A percentile compares a stretch with the other conserved stretches of the same genome.
Evolutionary conservation across 352 stramenopile genomes (phyloP).

Genomic region (Pythium brassicae): DNA sequence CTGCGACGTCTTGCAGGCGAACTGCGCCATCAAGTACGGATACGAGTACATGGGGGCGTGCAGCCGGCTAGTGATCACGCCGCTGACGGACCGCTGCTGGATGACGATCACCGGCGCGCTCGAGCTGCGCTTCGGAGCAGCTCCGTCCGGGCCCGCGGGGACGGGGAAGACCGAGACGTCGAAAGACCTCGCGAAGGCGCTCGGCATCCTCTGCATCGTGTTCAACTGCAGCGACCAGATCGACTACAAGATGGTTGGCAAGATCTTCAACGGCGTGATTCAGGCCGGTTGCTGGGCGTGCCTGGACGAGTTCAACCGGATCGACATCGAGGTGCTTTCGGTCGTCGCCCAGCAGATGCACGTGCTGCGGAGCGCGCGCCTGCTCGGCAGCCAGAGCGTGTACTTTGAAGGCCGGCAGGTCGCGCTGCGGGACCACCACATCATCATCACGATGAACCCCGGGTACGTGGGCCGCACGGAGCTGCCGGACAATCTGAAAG

Average conservation of each 20-base stretch:
- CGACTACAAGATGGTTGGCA: conserved; percentile 87
- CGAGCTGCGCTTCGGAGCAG: conserved; percentile 82
- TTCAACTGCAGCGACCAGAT: conserved; percentile 97
- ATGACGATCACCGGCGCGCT: conserved; percentile 91
- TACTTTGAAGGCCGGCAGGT: conserved; percentile 56
- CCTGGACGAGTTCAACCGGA: conserved; percentile 90
- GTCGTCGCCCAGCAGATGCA: conserved; percentile 87
- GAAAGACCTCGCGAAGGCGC: conserved; percentile 90
- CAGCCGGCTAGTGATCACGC: conserved; percentile 90
- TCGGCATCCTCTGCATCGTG: conserved; percentile 92
- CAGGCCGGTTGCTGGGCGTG: conserved; percentile 81
- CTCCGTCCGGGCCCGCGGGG: conserved; percentile 84
- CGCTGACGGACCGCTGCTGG: conserved; percentile 92
- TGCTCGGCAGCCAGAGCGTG: conserved; percentile 30
- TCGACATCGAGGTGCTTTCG: conserved; percentile 84
- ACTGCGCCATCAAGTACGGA: conserved; percentile 75
- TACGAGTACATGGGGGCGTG: conserved; percentile 93
- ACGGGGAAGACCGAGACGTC: conserved; percentile 95
- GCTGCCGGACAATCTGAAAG: conserved; percentile 82
- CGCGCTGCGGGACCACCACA: conserved; percentile 56
- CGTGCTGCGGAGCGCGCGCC: conserved; percentile 44
- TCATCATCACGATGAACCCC: conserved; percentile 90
- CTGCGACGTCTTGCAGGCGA: conserved; percentile 53
- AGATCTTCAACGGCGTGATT: conserved; percentile 79
- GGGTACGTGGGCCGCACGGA: conserved; percentile 75